Percentiles rank a stretch among this genome's conserved stretches.
Conservation (phyloP, 441 rosid genomes). For the Erysimum pusillum region DNA sequence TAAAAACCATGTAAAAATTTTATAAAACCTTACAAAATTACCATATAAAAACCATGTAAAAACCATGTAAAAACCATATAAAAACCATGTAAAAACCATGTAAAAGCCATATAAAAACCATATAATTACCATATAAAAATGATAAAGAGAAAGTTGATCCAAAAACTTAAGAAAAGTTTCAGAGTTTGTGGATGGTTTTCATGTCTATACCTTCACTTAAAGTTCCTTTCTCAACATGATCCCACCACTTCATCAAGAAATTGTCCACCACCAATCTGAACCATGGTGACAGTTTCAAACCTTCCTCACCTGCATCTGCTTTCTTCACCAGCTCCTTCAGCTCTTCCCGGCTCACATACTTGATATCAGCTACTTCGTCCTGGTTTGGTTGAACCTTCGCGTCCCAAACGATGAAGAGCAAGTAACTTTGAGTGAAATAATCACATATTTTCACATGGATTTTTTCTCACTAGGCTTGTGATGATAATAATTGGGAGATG, state of each 20-base stretch:
- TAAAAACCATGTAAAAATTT: too few relatives aligned
- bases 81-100: too few relatives aligned
- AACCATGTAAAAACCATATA: too few relatives aligned
- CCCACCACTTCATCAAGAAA: conserved; percentile 99
- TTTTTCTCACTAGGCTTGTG: too few relatives aligned
- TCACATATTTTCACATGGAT: too few relatives aligned
- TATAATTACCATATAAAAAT: conserved; percentile 29
- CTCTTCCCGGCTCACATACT: conserved; percentile 80
- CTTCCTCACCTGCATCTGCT: conserved; percentile 92
- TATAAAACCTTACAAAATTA: too few relatives aligned
- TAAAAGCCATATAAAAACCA: too few relatives aligned
- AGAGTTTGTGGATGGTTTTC: conserved; percentile 84
- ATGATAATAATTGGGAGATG: too few relatives aligned
- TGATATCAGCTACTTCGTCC: conserved; percentile 85
- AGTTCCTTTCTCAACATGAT: conserved; percentile 81
- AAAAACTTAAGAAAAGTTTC: conserved; percentile 21
- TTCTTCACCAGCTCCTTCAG: conserved; percentile 87
- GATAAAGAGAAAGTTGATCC: conserved; percentile 11
- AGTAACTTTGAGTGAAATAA: too few relatives aligned
- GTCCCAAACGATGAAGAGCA: conserved; percentile 75
- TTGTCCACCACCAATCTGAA: conserved; percentile 92
- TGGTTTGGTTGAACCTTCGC: conserved; percentile 84
- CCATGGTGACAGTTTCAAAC: conserved; percentile 92
- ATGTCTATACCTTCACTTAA: conserved; percentile 74
- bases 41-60: too few relatives aligned